These are phyloP conservation scores for Hebeloma cylindrosporum DNA, from an alignment of 768 basidiomycete genomes.

Conservation along the genomic window DNA sequence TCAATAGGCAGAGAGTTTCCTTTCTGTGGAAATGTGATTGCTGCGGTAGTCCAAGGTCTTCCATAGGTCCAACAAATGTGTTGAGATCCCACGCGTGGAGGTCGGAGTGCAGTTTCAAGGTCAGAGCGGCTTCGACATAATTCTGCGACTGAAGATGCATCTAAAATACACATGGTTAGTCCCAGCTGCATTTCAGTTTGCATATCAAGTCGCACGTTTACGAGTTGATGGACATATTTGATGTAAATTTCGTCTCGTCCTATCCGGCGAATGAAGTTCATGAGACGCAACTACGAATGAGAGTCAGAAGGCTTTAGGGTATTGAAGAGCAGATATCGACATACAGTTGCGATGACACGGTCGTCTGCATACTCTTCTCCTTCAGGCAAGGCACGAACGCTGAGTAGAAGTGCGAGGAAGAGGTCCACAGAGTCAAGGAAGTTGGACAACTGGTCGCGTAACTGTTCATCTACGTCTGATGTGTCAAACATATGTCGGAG, in stretches of 20 bases:
- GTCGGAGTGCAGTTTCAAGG: slow-evolving; percentile 91
- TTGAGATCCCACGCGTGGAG: slow-evolving; percentile 88
- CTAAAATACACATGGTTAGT: slow-evolving; percentile 37
- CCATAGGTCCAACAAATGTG: slow-evolving; percentile 81
- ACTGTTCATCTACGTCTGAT: slow-evolving; percentile 73
- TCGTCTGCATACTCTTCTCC: slow-evolving; percentile 95
- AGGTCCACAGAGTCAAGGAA: slow-evolving; percentile 91
- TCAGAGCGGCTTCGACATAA: slow-evolving; percentile 90
- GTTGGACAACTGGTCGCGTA: slow-evolving; percentile 72
- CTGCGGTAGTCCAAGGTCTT: slow-evolving; percentile 84
- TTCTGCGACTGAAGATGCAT: slow-evolving; percentile 89
- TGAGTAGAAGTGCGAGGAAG: slow-evolving; percentile 89
- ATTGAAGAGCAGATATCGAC: slow-evolving; percentile 14
- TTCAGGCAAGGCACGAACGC: slow-evolving; percentile 84
- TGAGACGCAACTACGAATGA: slow-evolving; percentile 65
- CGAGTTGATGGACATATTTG: slow-evolving; percentile 94
- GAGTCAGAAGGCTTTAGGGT: slow-evolving; percentile 14
- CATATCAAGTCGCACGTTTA: slow-evolving; percentile 60
- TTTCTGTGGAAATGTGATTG: slow-evolving; percentile 95
- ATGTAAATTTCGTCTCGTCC: slow-evolving; percentile 93
- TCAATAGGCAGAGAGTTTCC: slow-evolving; percentile 87
- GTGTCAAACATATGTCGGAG: slow-evolving; percentile 88
- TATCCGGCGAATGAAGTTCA: slow-evolving; percentile 92
- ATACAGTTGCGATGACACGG: slow-evolving; percentile 85
- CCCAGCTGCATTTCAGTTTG: background rate